Percentiles rank a stretch among this genome's conserved stretches.
Conservation (phyloP, 2,329 filamentous ascomycete species). For the Diaporthe amygdali region DNA sequence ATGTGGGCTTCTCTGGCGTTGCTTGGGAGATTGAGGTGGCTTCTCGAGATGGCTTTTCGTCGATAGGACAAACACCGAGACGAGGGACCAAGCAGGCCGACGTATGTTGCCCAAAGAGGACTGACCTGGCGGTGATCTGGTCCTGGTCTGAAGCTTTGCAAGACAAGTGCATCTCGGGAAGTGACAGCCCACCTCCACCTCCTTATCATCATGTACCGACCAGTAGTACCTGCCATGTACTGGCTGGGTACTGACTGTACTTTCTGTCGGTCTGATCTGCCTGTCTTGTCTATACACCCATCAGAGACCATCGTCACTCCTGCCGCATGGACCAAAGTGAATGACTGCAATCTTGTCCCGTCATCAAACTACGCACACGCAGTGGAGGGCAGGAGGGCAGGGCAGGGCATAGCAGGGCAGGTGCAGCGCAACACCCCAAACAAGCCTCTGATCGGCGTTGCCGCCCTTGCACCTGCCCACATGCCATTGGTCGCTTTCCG, state of each 20-base stretch:
- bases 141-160: too few relatives aligned
- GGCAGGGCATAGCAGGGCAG: too few relatives aligned
- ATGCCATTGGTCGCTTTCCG: conserved; percentile 1
- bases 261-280: too few relatives aligned
- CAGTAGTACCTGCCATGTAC: background rate
- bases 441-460: background rate
- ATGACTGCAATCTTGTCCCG: background rate
- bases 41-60: background rate
- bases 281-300: background rate
- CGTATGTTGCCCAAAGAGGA: background rate
- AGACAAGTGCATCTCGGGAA: too few relatives aligned
- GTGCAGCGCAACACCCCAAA: background rate
- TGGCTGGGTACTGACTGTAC: too few relatives aligned
- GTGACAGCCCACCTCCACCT: background rate
- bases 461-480: background rate
- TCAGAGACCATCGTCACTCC: background rate
- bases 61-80: background rate
- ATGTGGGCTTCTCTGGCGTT: background rate
- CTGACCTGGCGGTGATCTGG: background rate
- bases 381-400: too few relatives aligned
- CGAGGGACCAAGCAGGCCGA: background rate
- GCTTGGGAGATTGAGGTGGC: background rate
- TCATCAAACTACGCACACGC: background rate
- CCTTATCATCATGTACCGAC: background rate
- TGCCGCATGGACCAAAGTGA: background rate